A percentile compares a stretch with the other conserved stretches of the same genome.
phyloP scores from a whole-genome alignment of 371 early-diverging fungal genomes.

The Nematocida ironsii region DNA sequence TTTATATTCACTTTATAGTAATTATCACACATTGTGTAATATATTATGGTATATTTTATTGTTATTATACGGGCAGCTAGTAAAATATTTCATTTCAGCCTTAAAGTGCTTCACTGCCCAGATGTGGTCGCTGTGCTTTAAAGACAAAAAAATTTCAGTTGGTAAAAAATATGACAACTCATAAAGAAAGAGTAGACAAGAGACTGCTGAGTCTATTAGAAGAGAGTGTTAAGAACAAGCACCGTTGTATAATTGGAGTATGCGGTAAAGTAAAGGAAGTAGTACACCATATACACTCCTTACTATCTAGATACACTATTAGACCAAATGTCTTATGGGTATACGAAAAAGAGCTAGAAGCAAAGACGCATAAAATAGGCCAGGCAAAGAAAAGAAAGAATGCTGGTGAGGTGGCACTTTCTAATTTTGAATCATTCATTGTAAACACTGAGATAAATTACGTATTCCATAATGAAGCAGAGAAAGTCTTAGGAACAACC shows the following conservation, averaged over 20 bases:
- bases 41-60: no score
- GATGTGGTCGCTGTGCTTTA: not conserved
- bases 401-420: constrained; percentile 32
- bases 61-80: no score
- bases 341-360: constrained; percentile 59
- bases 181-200: constrained; percentile 26
- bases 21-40: no score
- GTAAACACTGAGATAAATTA: constrained; percentile 61
- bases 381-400: constrained; percentile 17
- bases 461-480: constrained; percentile 86
- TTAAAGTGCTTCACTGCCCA: no score
- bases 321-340: constrained; percentile 61
- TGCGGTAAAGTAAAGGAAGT: constrained; percentile 55
- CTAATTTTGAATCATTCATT: constrained; percentile 57
- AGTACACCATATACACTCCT: constrained; percentile 54
- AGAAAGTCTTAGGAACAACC: constrained; percentile 93
- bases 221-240: constrained; percentile 44
- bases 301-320: constrained; percentile 43
- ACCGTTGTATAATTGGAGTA: constrained; percentile 63
- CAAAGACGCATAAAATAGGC: constrained; percentile 43
- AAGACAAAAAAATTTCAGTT: constrained; percentile 11
- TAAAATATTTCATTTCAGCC: no score
- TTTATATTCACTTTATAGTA: no score
- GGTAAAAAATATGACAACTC: constrained; percentile 17
- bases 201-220: constrained; percentile 41